Evolutionary conservation across 768 basidiomycete genomes (phyloP), one percentile per base, ranked within the genome.

Genomic region (Pisolithus microcarpus): DNA sequence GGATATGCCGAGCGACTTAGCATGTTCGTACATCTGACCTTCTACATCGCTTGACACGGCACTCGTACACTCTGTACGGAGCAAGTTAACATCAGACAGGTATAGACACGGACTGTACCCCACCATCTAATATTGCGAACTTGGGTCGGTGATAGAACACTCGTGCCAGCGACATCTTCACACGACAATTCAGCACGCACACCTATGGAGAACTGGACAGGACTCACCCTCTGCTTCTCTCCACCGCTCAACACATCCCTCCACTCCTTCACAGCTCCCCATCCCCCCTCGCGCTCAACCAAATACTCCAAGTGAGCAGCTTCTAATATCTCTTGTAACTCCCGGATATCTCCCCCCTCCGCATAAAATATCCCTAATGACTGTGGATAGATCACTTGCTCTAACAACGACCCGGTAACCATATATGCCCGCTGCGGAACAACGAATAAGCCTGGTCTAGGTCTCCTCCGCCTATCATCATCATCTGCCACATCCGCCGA

Each of bases 41-140:
- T 98, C 94, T 19, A 97, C 93, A 63, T 98, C 95, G 55, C 88
- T 90, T 11, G 91, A 94, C 9, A 98, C 91, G 1, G 94, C 95
- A 50, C 87, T 91, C 6, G 94, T 97, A 66, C 92, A 96, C 62
- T 98, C 93, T 87, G 61, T 43, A 51, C 11, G 15, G 18, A 15
- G 4, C 46, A 57, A 54, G 46, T 43, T 15, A 40, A 34, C 5
- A 44, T 21, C 8, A 28, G n/a, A 7, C n/a, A 9, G 42, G 38
- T 15, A 5, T 31, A 28, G 2, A 30, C n/a, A 24, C 7, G 19
- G 43, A 10, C 9, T 19, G 48, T 8, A 10, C 69, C 84, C 51
- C 56, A 91, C 91, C 89, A 67, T 94, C 91, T 53, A 94, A 70
- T 13, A 95, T 77, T 0, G 85, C 91, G 65, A 85, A 94, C 63